Conservation (phyloP, 768 basidiomycete genomes). For the Podaxis pistillaris region DNA sequence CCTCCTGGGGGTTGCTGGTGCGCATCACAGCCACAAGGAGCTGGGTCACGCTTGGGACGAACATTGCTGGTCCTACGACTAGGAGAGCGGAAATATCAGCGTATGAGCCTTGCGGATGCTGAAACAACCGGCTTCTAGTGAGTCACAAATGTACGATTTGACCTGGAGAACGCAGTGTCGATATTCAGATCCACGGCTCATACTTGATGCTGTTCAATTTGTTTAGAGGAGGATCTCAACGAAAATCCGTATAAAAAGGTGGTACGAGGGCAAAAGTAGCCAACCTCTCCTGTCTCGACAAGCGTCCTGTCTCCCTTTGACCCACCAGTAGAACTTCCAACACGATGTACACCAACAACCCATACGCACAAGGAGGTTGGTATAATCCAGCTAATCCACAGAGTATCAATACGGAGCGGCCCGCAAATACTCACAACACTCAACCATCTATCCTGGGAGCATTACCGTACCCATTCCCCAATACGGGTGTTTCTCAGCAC, state of each 20-base stretch:
- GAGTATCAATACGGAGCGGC: conserved; percentile 15
- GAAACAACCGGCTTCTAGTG: not conserved
- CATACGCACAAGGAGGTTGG: conserved; percentile 18
- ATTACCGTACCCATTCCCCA: conserved; percentile 15
- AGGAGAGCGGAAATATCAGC: not conserved
- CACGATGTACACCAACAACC: conserved; percentile 18
- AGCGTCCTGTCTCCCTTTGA: not conserved
- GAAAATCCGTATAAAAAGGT: too few species aligned
- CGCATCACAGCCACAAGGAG: not conserved
- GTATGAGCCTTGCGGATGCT: not conserved
- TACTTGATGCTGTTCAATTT: too few species aligned
- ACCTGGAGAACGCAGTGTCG: not conserved
- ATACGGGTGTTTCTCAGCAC: conserved; percentile 15
- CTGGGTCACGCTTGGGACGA: not conserved
- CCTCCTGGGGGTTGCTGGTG: too few species aligned
- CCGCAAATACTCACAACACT: conserved; percentile 6
- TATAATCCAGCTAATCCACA: conserved; percentile 17
- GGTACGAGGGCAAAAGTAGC: too few species aligned
- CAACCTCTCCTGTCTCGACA: not conserved
- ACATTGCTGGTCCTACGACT: not conserved
- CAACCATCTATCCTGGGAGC: conserved; percentile 19
- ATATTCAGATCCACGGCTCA: not conserved
- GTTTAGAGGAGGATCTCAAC: too few species aligned
- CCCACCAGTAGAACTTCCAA: not conserved
- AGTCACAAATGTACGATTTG: not conserved